Conservation (phyloP, 371 early-diverging fungal species). For the Saksenaea oblongispora region DNA sequence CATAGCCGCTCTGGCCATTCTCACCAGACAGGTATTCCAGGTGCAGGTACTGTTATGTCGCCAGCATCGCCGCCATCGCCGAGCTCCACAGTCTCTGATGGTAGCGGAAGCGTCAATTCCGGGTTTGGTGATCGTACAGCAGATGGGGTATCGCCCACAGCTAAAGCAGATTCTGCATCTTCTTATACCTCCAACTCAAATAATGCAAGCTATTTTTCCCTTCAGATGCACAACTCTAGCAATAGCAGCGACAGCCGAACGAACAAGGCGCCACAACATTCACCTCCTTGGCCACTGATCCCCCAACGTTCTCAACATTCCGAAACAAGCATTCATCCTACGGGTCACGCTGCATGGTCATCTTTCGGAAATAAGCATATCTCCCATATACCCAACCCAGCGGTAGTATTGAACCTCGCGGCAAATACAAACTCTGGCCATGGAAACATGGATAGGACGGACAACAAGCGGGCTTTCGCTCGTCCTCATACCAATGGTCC, state of each 20-base stretch:
- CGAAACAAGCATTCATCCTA: not conserved
- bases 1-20: conserved; percentile 2
- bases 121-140: conserved; percentile 6
- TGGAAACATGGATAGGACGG: not conserved
- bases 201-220: not conserved
- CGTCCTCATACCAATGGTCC: not conserved
- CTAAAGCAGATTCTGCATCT: not conserved
- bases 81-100: conserved; percentile 37
- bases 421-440: not conserved
- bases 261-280: not conserved
- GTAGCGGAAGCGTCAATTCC: conserved; percentile 32
- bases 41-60: conserved; percentile 18
- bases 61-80: conserved; percentile 40
- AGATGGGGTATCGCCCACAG: not conserved
- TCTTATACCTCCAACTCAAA: not conserved
- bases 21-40: conserved; percentile 18
- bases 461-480: conserved; percentile 5
- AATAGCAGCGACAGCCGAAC: not conserved
- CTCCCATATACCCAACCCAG: not conserved
- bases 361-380: not conserved
- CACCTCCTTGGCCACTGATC: not conserved
- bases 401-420: not conserved
- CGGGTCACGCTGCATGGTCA: not conserved
- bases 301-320: not conserved
- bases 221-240: not conserved